Evolutionary conservation across 2,329 filamentous ascomycete genomes (phyloP).

Genomic region (Botrytis elliptica): DNA sequence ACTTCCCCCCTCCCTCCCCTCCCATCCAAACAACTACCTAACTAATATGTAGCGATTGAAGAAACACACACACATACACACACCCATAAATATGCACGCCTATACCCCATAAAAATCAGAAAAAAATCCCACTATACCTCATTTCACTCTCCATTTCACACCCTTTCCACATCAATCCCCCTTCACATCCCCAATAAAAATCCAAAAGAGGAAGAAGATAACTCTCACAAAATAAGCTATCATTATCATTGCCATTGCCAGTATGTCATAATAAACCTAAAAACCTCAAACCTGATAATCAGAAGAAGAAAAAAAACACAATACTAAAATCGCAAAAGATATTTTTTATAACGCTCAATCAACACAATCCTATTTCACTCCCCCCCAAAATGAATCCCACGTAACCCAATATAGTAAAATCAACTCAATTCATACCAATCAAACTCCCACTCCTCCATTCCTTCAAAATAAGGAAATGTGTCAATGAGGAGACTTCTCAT

Average conservation of each 20-base stretch:
- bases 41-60: background rate
- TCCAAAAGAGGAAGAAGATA: background rate
- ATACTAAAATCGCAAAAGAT: background rate
- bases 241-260: background rate
- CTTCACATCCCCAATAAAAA: background rate
- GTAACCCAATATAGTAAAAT: background rate
- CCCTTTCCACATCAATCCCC: background rate
- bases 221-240: background rate
- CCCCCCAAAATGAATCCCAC: background rate
- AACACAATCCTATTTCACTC: background rate
- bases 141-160: background rate
- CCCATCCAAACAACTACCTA: background rate
- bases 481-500: background rate
- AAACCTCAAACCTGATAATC: background rate
- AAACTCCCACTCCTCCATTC: background rate
- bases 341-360: conserved; percentile 1
- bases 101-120: background rate
- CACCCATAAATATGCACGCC: background rate
- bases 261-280: background rate
- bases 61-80: background rate
- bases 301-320: background rate
- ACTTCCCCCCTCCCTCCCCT: background rate
- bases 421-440: background rate
- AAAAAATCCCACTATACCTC: background rate
- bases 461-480: background rate